These are phyloP conservation scores for Barbarea vulgaris DNA, from an alignment of 345 rosid genomes.

Conservation along the genomic window DNA sequence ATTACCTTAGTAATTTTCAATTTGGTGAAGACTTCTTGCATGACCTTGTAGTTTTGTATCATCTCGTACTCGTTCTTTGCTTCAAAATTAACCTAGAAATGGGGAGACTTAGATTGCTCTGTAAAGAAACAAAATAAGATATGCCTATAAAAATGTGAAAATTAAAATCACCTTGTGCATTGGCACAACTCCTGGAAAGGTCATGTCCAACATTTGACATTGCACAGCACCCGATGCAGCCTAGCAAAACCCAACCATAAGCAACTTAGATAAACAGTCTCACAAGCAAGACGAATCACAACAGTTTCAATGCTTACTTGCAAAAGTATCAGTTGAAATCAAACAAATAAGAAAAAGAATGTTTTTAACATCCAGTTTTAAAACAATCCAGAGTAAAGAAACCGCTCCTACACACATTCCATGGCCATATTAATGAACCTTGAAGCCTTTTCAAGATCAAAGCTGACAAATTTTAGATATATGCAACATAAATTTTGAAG, in stretches of 20 bases:
- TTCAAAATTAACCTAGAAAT: slow-evolving; percentile 83
- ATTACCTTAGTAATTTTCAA: slow-evolving; percentile 88
- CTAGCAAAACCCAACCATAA: slow-evolving; percentile 37
- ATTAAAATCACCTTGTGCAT: slow-evolving; percentile 76
- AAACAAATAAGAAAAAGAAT: too few species aligned
- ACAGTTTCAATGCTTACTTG: slow-evolving; percentile 2
- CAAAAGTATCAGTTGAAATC: not conserved
- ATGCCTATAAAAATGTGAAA: not conserved
- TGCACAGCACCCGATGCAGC: slow-evolving; percentile 99
- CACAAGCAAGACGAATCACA: not conserved
- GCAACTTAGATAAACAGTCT: slow-evolving; percentile 20
- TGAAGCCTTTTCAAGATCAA: slow-evolving; percentile 3
- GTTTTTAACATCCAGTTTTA: not conserved
- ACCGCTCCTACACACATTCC: not conserved
- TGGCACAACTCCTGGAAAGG: slow-evolving; percentile 93
- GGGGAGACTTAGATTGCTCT: slow-evolving; percentile 2
- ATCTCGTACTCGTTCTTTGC: slow-evolving; percentile 95
- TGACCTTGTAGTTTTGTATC: slow-evolving; percentile 96
- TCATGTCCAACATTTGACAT: slow-evolving; percentile 96
- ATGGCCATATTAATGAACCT: not conserved
- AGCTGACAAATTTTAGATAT: not conserved
- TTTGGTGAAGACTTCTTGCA: slow-evolving; percentile 94
- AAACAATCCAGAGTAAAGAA: not conserved
- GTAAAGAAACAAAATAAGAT: not conserved
- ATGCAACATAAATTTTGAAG: not conserved